phyloP scores from a whole-genome alignment of 768 basidiomycete genomes.

The Pholiota microspora region DNA sequence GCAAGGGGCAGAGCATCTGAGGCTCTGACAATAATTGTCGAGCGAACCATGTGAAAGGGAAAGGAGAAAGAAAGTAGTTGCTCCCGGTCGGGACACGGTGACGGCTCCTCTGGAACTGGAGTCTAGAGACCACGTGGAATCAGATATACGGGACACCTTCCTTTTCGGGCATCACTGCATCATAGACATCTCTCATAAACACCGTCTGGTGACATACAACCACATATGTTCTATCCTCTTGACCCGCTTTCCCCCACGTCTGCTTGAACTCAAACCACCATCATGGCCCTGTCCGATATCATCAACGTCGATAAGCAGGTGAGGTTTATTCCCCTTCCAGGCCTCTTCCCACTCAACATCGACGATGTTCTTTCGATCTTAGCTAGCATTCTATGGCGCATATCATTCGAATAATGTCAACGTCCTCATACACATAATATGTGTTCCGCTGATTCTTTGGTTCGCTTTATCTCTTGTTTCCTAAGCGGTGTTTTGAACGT shows the following conservation, averaged over 20 bases:
- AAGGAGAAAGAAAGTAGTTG: background rate
- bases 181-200: constrained; percentile 3
- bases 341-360: constrained; percentile 2
- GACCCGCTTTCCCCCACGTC: constrained; percentile 1
- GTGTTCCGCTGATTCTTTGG: constrained; percentile 86
- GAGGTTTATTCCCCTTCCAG: constrained; percentile 10
- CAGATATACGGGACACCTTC: constrained; percentile 8
- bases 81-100: background rate
- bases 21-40: constrained; percentile 83
- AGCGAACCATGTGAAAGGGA: constrained; percentile 65
- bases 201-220: constrained; percentile 15
- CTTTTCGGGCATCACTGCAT: constrained; percentile 7
- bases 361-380: constrained; percentile 5
- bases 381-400: constrained; percentile 93
- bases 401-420: constrained; percentile 87
- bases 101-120: constrained; percentile 5
- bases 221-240: constrained; percentile 9
- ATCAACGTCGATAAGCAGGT: constrained; percentile 77
- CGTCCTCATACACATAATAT: constrained; percentile 80
- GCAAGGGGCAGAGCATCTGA: constrained; percentile 88
- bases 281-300: constrained; percentile 37
- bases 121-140: constrained; percentile 6
- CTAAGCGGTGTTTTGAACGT: constrained; percentile 2
- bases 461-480: constrained; percentile 22
- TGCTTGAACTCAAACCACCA: constrained; percentile 20